phyloP scores from a whole-genome alignment of 257 asterid genomes.

The Asclepias syriaca region DNA sequence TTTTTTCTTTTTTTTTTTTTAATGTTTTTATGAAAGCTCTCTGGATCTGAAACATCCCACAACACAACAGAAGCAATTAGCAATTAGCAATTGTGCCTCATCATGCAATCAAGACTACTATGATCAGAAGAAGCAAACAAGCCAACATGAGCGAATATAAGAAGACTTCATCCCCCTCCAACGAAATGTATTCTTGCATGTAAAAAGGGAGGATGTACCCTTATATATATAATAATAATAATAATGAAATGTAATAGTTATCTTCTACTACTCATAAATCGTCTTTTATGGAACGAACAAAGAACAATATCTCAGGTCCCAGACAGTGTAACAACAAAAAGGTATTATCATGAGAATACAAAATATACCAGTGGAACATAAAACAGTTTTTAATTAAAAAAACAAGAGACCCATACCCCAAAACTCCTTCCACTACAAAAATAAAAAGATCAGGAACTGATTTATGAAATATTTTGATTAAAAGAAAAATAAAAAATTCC shows the following conservation, averaged over 20 bases:
- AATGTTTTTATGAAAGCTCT: too few relatives aligned
- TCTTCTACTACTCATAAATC: slow-evolving; percentile 8
- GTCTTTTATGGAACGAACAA: slow-evolving; percentile 13
- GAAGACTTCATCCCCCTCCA: too few relatives aligned
- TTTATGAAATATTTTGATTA: slow-evolving; percentile 29
- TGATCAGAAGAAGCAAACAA: background rate
- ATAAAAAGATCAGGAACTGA: slow-evolving; percentile 29
- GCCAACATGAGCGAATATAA: too few relatives aligned
- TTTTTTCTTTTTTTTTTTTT: too few relatives aligned
- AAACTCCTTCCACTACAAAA: slow-evolving; percentile 34
- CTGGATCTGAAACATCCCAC: too few relatives aligned
- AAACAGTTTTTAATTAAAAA: slow-evolving; percentile 22
- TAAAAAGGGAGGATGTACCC: background rate
- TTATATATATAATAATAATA: background rate
- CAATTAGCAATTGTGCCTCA: too few relatives aligned
- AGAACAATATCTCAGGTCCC: slow-evolving; percentile 12
- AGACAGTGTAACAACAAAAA: slow-evolving; percentile 16
- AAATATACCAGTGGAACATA: slow-evolving; percentile 27
- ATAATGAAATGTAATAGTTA: background rate
- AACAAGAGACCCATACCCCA: slow-evolving; percentile 21
- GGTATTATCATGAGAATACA: slow-evolving; percentile 34
- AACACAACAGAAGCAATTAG: too few relatives aligned
- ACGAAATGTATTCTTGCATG: background rate
- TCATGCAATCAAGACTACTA: too few relatives aligned
- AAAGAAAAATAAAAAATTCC: slow-evolving; percentile 21